Base-by-base conservation (phyloP, 345 rosid genomes). In the Triadica sebifera region DNA sequence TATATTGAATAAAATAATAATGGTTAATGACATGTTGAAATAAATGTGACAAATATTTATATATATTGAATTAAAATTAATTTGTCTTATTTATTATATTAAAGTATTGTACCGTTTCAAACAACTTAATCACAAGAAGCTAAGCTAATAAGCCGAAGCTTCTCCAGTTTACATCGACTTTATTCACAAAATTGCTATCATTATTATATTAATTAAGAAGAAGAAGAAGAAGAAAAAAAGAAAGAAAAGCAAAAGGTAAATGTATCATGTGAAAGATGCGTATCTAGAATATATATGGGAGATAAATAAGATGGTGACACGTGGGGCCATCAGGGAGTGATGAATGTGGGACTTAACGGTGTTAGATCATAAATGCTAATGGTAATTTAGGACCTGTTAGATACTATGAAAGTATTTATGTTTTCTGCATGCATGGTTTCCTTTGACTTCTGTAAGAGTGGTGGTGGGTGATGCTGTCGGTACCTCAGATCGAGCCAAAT, bases 301-400 rank as follows among this genome's bases (percentile, higher is more conserved):
- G 75, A 72, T 77, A 77, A 82, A 70, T 75, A 13, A 5, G 87
- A 87, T 81, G 83, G 77, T 46, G 89, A 87, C 86, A 74, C 81
- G 72, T 70, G 89, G 71, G 87, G 84, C 82, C 86, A 80, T 12
- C 10, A n/a, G 37, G 62, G 73, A 74, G 62, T 63, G 52, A 60
- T 76, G 55, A 73, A 43, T 4, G 67, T 62, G 76, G 84, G 82
- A 72, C 79, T 50, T 78, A 52, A 57, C 60, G 77, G 81, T 73
- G 82, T 60, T 65, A 68, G 76, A 80, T 80, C 69, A 68, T 51
- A 46, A 50, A 74, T 56, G 69, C 7, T 17, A 17, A 12, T 37
- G 15, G 3, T 9, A 19, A 61, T 53, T 34, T 38, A 37, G 38
- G 45, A 73, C 57, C 69, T 49, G 51, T 41, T 39, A 58, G 56